Evolutionary conservation across 1,139 yeast species (phyloP).

Genomic region (Scheffersomyces lignicola): DNA sequence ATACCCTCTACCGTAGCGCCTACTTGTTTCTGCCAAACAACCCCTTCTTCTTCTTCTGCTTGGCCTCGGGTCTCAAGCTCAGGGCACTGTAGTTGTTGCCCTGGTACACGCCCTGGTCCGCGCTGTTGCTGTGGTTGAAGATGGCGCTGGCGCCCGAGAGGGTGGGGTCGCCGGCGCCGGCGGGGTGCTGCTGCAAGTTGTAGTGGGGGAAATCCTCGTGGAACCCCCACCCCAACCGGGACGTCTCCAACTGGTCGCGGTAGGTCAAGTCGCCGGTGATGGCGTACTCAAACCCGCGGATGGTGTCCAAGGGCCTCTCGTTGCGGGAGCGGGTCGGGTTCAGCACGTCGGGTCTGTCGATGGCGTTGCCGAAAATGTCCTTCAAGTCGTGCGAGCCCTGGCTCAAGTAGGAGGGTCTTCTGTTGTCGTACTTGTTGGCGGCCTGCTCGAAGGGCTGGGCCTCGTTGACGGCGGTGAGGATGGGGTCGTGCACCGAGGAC

Average conservation of each 20-base stretch:
- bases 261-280: slow-evolving; percentile 82
- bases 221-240: slow-evolving; percentile 74
- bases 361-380: slow-evolving; percentile 84
- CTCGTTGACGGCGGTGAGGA: slow-evolving; percentile 86
- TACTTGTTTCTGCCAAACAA: slow-evolving; percentile 66
- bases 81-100: slow-evolving; percentile 52
- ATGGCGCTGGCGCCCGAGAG: slow-evolving; percentile 7
- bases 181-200: slow-evolving; percentile 21
- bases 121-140: slow-evolving; percentile 20
- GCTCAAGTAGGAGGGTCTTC: slow-evolving; percentile 41
- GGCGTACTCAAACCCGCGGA: slow-evolving; percentile 87
- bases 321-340: slow-evolving; percentile 91
- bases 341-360: slow-evolving; percentile 74
- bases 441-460: slow-evolving; percentile 94
- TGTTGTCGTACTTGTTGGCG: slow-evolving; percentile 29
- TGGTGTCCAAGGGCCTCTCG: slow-evolving; percentile 95
- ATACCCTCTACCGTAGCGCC: no score
- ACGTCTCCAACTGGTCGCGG: slow-evolving; percentile 78
- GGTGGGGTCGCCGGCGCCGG: slow-evolving; percentile 22
- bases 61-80: slow-evolving; percentile 36
- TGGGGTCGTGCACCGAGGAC: slow-evolving; percentile 80
- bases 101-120: slow-evolving; percentile 64
- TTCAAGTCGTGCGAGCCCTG: slow-evolving; percentile 50
- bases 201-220: slow-evolving; percentile 49
- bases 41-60: slow-evolving; percentile 55